Conservation (phyloP, 306 rosid genomes). For the Ceratonia siliqua region DNA sequence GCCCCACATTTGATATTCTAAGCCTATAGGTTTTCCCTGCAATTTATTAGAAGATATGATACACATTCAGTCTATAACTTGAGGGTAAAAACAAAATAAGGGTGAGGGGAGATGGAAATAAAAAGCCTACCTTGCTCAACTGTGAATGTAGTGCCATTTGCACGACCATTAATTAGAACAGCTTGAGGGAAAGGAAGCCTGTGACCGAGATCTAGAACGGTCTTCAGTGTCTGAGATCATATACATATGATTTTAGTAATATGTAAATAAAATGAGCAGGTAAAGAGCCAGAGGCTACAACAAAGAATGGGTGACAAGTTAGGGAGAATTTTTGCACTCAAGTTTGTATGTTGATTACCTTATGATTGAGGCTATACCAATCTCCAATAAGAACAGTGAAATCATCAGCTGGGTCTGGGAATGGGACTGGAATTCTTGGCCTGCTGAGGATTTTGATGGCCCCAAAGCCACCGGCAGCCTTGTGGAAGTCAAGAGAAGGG, state of each 20-base stretch:
- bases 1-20: conserved; percentile 88
- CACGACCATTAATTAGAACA: conserved; percentile 78
- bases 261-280: background rate
- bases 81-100: background rate
- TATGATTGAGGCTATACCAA: conserved; percentile 72
- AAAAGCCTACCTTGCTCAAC: conserved; percentile 63
- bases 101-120: background rate
- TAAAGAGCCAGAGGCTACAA: background rate
- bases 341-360: conserved; percentile 34
- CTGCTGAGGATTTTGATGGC: conserved; percentile 78
- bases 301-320: no score
- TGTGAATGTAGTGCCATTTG: conserved; percentile 56
- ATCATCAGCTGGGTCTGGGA: conserved; percentile 80
- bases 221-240: conserved; percentile 55
- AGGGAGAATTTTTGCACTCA: no score
- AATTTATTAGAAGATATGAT: background rate
- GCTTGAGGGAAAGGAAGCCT: conserved; percentile 72
- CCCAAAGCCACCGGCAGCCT: conserved; percentile 93
- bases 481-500: conserved; percentile 84
- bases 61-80: background rate
- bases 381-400: conserved; percentile 79
- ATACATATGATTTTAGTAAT: background rate
- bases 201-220: conserved; percentile 69
- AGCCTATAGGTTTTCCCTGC: conserved; percentile 92
- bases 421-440: conserved; percentile 89